These are phyloP conservation scores for Eurotiales sp. DNA, from an alignment of 2,329 filamentous ascomycete species.

Conservation along the genomic window DNA sequence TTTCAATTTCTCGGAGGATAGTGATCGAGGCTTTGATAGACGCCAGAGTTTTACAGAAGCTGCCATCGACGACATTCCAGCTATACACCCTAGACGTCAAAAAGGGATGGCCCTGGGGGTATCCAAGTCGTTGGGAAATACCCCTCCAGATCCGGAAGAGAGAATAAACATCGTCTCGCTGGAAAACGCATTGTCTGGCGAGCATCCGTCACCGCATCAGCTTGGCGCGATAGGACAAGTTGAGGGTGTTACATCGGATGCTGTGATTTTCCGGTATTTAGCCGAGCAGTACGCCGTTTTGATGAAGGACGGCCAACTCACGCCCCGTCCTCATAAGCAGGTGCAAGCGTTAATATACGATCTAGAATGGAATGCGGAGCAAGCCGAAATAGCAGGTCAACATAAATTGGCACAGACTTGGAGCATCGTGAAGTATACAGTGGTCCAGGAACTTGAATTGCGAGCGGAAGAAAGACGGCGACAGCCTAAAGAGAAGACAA, in stretches of 20 bases:
- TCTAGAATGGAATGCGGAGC: conserved; percentile 53
- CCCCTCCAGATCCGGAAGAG: conserved; percentile 49
- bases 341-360: conserved; percentile 37
- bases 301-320: conserved; percentile 26
- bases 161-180: conserved; percentile 48
- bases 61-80: conserved; percentile 4
- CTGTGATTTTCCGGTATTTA: conserved; percentile 40
- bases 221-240: conserved; percentile 48
- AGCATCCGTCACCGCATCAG: conserved; percentile 41
- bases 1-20: conserved; percentile 38
- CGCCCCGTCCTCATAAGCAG: conserved; percentile 21
- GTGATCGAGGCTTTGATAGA: conserved; percentile 45
- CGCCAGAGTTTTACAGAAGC: conserved; percentile 50
- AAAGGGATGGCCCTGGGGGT: conserved; percentile 46
- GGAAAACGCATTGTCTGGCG: conserved; percentile 47
- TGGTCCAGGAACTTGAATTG: conserved; percentile 47
- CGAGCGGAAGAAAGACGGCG: conserved; percentile 33
- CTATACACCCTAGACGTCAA: conserved; percentile 43
- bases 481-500: conserved; percentile 20
- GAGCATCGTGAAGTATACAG: conserved; percentile 52
- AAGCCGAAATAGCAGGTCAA: conserved; percentile 49
- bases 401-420: conserved; percentile 56
- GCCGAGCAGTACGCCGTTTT: conserved; percentile 41
- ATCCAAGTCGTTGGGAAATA: conserved; percentile 52
- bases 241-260: conserved; percentile 43